Conservation (phyloP, 345 rosid genomes). For the Noccaea caerulescens region DNA sequence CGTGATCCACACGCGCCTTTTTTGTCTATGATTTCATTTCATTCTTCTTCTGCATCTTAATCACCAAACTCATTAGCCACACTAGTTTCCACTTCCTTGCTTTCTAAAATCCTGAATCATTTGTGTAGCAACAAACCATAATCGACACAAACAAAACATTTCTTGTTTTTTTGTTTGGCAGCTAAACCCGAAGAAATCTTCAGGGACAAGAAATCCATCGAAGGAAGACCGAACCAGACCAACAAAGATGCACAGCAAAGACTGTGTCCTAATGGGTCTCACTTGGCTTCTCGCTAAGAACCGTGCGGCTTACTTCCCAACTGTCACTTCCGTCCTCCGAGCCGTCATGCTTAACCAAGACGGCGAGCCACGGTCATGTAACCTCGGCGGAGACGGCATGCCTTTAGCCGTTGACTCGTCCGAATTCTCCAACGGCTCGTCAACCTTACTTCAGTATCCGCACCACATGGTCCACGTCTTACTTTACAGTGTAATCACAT, state of each 20-base stretch:
- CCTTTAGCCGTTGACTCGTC: slow-evolving; percentile 88
- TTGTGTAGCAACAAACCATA: neutral
- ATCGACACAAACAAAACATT: slow-evolving; percentile 8
- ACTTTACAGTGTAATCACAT: slow-evolving; percentile 31
- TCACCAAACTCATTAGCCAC: slow-evolving; percentile 35
- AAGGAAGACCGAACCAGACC: slow-evolving; percentile 61
- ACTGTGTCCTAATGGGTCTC: slow-evolving; percentile 92
- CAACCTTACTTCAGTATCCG: slow-evolving; percentile 30
- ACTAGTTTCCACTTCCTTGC: slow-evolving; percentile 26
- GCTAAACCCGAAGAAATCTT: slow-evolving; percentile 62
- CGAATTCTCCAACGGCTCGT: slow-evolving; percentile 55
- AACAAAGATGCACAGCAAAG: slow-evolving; percentile 79
- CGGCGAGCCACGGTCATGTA: slow-evolving; percentile 68
- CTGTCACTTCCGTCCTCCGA: slow-evolving; percentile 77
- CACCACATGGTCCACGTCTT: slow-evolving; percentile 22
- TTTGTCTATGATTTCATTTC: slow-evolving; percentile 18
- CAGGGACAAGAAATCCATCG: slow-evolving; percentile 56
- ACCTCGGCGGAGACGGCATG: slow-evolving; percentile 80
- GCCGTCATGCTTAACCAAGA: slow-evolving; percentile 69
- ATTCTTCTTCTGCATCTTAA: slow-evolving; percentile 26
- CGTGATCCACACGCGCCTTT: slow-evolving; percentile 24
- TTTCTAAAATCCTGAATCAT: slow-evolving; percentile 14
- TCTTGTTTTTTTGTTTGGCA: slow-evolving; percentile 37
- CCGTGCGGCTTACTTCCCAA: slow-evolving; percentile 74
- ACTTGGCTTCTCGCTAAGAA: slow-evolving; percentile 94